Percentiles rank a stretch among this genome's conserved stretches.
Conservation (phyloP, 371 early-diverging fungal genomes). For the Amoeboradix gromovi region DNA sequence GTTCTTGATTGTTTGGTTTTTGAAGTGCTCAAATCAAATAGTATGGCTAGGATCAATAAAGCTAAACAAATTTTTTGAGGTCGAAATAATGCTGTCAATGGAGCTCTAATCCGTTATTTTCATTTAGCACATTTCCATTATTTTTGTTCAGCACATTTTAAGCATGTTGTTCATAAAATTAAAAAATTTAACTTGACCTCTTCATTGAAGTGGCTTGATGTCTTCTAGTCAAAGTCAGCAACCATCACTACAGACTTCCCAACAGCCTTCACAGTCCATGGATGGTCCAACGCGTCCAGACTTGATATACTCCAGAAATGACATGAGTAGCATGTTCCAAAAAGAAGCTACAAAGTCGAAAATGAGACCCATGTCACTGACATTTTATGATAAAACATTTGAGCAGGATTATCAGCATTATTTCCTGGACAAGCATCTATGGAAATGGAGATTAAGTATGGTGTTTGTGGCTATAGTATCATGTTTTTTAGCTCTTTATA, state of each 20-base stretch:
- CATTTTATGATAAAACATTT: background rate
- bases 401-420: background rate
- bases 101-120: too few relatives aligned
- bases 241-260: background rate
- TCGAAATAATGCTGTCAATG: too few relatives aligned
- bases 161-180: too few relatives aligned
- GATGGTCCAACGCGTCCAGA: background rate
- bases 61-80: too few relatives aligned
- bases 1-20: background rate
- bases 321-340: background rate
- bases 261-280: background rate
- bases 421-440: background rate
- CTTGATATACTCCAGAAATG: background rate
- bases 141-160: too few relatives aligned
- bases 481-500: background rate
- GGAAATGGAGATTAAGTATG: slow-evolving; percentile 1
- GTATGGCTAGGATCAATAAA: too few relatives aligned
- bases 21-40: background rate
- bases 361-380: background rate
- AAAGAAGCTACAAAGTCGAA: background rate
- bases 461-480: background rate
- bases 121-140: too few relatives aligned
- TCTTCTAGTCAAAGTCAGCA: background rate
- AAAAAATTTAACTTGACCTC: background rate
- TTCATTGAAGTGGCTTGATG: background rate